A percentile compares a stretch with the other conserved stretches of the same genome.
phyloP scores from a whole-genome alignment of 306 rosid genomes.

The Castanospermum australe region DNA sequence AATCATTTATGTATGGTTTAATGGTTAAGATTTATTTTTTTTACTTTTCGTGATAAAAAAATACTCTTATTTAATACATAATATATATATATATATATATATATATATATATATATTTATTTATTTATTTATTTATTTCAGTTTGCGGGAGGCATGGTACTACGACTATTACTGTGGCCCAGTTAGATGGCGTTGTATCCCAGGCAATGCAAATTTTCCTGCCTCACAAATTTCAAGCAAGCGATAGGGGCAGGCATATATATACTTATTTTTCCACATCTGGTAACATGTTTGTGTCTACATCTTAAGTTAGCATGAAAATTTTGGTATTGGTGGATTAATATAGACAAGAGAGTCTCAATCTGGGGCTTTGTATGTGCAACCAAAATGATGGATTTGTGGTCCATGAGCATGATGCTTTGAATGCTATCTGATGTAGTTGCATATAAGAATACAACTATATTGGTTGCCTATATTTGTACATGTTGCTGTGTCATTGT shows the following conservation, averaged over 20 bases:
- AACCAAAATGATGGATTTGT: not conserved
- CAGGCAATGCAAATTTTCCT: too few species aligned
- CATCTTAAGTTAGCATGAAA: not conserved
- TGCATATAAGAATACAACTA: not conserved
- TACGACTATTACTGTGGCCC: not conserved
- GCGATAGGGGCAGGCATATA: not conserved
- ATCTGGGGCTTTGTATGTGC: not conserved
- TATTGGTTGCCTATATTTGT: not conserved
- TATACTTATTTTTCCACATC: not conserved
- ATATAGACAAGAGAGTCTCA: not conserved
- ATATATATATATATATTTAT: too few species aligned
- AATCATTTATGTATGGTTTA: too few species aligned
- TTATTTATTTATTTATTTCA: too few species aligned
- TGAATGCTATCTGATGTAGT: not conserved
- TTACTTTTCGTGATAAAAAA: too few species aligned
- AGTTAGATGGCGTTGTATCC: not conserved
- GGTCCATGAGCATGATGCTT: slow-evolving; percentile 4
- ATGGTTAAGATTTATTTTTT: too few species aligned
- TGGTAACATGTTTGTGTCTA: not conserved
- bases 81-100: too few species aligned
- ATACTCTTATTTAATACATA: too few species aligned
- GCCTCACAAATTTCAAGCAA: not conserved
- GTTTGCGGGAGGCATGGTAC: not conserved
- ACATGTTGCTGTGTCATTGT: too few species aligned
- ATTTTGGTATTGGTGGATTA: not conserved